These are phyloP conservation scores for Gleditsia sinensis DNA, from an alignment of 306 rosid genomes.

Conservation along the genomic window DNA sequence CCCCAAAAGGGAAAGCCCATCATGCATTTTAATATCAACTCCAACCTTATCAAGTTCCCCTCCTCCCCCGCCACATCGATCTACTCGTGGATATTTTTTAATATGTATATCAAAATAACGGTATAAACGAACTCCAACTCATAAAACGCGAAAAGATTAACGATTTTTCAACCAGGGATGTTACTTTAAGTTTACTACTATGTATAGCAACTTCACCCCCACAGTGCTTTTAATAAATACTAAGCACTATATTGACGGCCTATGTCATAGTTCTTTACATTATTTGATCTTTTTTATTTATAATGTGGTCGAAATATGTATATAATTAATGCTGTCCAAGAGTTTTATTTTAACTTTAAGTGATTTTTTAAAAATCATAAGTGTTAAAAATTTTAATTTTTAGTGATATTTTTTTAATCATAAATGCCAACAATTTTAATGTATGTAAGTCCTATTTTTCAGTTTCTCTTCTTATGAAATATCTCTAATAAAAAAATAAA, in stretches of 20 bases:
- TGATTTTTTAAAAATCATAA: too few relatives aligned
- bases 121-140: constrained; percentile 26
- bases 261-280: background rate
- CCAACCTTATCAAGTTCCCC: background rate
- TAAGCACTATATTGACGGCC: background rate
- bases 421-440: too few relatives aligned
- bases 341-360: too few relatives aligned
- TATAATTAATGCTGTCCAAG: too few relatives aligned
- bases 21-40: background rate
- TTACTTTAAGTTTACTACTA: background rate
- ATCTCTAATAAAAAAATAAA: too few relatives aligned
- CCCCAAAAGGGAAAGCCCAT: background rate
- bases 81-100: background rate
- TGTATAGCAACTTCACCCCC: background rate
- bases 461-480: too few relatives aligned
- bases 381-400: too few relatives aligned
- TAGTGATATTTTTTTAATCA: too few relatives aligned
- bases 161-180: background rate
- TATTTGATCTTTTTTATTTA: background rate
- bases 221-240: too few relatives aligned
- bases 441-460: too few relatives aligned
- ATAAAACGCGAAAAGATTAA: background rate
- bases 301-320: background rate
- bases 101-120: background rate
- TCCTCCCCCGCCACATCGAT: too few relatives aligned